phyloP scores from a whole-genome alignment of 768 basidiomycete species.

The Dioszegia aurantiaca region DNA sequence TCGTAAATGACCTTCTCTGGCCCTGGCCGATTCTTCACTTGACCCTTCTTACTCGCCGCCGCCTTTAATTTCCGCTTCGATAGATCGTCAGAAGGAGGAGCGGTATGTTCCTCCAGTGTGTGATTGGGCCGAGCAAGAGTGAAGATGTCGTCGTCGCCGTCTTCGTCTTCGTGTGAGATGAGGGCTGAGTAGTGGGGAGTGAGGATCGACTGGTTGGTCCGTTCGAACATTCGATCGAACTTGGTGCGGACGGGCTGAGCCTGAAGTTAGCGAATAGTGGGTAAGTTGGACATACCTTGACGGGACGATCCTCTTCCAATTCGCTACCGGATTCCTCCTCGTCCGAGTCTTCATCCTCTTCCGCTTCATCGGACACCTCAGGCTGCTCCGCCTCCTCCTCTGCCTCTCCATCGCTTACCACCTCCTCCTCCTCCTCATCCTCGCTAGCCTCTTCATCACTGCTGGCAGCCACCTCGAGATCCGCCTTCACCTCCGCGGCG shows the following conservation, averaged over 20 bases:
- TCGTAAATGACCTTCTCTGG: conserved; percentile 82
- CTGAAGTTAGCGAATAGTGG: background rate
- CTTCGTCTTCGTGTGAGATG: conserved; percentile 63
- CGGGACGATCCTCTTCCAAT: conserved; percentile 3
- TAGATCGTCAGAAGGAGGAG: conserved; percentile 54
- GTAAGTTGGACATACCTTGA: conserved; percentile 5
- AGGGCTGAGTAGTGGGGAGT: conserved; percentile 87
- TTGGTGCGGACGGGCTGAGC: conserved; percentile 65
- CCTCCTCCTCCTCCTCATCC: conserved; percentile 17
- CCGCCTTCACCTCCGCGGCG: conserved; percentile 16
- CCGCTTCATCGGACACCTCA: conserved; percentile 20
- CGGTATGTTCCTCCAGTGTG: conserved; percentile 55
- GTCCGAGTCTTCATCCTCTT: conserved; percentile 17
- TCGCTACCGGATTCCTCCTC: conserved; percentile 14
- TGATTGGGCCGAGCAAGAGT: conserved; percentile 90
- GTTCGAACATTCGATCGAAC: conserved; percentile 96
- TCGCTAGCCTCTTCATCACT: conserved; percentile 21
- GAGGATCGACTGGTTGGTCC: conserved; percentile 89
- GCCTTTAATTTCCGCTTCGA: conserved; percentile 84
- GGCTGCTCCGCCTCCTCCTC: conserved; percentile 24
- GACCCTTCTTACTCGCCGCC: conserved; percentile 68
- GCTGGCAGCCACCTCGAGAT: conserved; percentile 12
- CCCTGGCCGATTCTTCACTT: conserved; percentile 62
- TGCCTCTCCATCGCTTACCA: conserved; percentile 20
- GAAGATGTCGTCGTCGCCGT: conserved; percentile 72